phyloP scores from a whole-genome alignment of 768 basidiomycete genomes.

The Crassisporium funariophilum region DNA sequence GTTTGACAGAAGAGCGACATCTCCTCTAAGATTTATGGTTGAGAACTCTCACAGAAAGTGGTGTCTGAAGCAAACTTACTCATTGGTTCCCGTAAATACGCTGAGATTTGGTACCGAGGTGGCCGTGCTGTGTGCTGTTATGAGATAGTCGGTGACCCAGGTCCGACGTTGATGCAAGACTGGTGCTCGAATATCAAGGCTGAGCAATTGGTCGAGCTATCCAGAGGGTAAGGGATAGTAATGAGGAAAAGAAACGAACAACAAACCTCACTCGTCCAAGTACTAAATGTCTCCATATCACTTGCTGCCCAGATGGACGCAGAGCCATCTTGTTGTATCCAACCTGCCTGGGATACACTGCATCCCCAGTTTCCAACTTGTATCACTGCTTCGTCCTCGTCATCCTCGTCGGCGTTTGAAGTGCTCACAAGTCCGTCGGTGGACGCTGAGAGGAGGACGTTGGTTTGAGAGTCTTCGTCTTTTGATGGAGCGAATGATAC shows the following conservation, averaged over 20 bases:
- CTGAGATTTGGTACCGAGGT: constrained; percentile 41
- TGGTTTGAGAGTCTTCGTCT: constrained; percentile 21
- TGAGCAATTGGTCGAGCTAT: constrained; percentile 62
- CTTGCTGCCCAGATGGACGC: constrained; percentile 76
- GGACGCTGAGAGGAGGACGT: constrained; percentile 74
- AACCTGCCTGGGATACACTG: constrained; percentile 77
- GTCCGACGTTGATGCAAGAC: constrained; percentile 57
- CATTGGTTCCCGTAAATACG: constrained; percentile 74
- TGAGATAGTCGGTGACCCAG: constrained; percentile 82
- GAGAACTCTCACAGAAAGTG: background rate
- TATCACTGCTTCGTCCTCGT: constrained; percentile 86
- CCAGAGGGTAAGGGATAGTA: background rate
- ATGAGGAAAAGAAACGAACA: constrained; percentile 3
- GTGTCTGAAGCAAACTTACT: constrained; percentile 40
- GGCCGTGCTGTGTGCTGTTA: constrained; percentile 47
- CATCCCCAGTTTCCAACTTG: constrained; percentile 87
- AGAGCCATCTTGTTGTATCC: constrained; percentile 43
- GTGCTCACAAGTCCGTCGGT: constrained; percentile 82
- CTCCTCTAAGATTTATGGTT: constrained; percentile 44
- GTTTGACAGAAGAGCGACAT: constrained; percentile 56
- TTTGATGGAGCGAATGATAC: constrained; percentile 51
- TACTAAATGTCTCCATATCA: constrained; percentile 94
- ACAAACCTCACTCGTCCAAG: constrained; percentile 74
- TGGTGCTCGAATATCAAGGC: constrained; percentile 64
- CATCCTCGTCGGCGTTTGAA: constrained; percentile 70